These are phyloP conservation scores for Paecilomyces dactylethromorphus DNA, from an alignment of 2,329 filamentous ascomycete species.

Conservation along the genomic window DNA sequence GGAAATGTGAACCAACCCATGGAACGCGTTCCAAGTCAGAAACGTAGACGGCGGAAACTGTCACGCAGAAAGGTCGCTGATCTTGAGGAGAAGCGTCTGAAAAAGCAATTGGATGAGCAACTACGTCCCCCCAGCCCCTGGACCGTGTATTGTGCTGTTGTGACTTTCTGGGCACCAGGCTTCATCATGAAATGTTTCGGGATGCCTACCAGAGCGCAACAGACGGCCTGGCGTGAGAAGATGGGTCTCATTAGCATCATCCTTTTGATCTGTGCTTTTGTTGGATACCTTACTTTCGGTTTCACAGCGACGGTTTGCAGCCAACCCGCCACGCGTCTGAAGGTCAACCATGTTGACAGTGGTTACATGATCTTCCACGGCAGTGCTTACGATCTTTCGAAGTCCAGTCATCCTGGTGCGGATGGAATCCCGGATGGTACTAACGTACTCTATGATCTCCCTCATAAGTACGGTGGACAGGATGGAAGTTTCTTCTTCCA, in stretches of 20 bases:
- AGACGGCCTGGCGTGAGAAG: slow-evolving; percentile 94
- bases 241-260: slow-evolving; percentile 96
- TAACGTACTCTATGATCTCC: slow-evolving; percentile 84
- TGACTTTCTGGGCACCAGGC: slow-evolving; percentile 93
- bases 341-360: slow-evolving; percentile 69
- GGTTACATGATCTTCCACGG: slow-evolving; percentile 98
- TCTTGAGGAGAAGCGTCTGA: slow-evolving; percentile 54
- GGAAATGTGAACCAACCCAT: slow-evolving; percentile 37
- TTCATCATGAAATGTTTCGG: slow-evolving; percentile 80
- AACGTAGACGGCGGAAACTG: slow-evolving; percentile 52
- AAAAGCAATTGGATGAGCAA: slow-evolving; percentile 53
- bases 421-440: slow-evolving; percentile 65
- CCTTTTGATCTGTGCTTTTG: slow-evolving; percentile 73
- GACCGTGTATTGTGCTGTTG: slow-evolving; percentile 88
- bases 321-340: slow-evolving; percentile 62
- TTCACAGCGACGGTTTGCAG: slow-evolving; percentile 88
- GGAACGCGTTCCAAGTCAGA: slow-evolving; percentile 31
- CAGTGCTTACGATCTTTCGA: slow-evolving; percentile 73
- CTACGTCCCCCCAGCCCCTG: slow-evolving; percentile 78
- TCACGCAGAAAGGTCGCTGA: slow-evolving; percentile 54
- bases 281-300: slow-evolving; percentile 94
- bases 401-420: slow-evolving; percentile 72
- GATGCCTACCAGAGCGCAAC: slow-evolving; percentile 76
- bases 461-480: slow-evolving; percentile 72
- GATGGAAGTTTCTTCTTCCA: slow-evolving; percentile 98